Conservation (phyloP, 306 rosid genomes). For the Fragaria nilgerrensis region DNA sequence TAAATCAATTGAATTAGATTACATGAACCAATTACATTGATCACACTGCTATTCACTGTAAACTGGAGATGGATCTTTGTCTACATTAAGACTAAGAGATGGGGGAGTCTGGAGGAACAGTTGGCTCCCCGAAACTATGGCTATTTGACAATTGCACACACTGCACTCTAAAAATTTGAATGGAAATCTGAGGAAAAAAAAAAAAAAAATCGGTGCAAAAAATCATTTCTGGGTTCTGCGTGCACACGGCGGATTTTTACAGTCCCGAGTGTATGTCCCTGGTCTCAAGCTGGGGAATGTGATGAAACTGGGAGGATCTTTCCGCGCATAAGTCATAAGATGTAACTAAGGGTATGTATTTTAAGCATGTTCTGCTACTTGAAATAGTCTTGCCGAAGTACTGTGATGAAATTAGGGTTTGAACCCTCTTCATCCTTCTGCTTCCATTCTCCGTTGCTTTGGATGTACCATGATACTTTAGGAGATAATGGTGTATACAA, state of each 20-base stretch:
- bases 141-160: conserved; percentile 14
- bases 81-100: background rate
- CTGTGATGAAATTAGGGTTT: conserved; percentile 44
- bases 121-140: background rate
- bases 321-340: background rate
- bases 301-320: background rate
- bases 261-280: background rate
- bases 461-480: conserved; percentile 70
- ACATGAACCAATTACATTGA: background rate
- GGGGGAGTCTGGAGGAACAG: background rate
- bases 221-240: background rate
- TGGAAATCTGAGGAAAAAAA: background rate
- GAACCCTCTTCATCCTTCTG: conserved; percentile 59
- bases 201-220: background rate
- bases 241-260: background rate
- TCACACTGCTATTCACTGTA: background rate
- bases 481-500: conserved; percentile 67
- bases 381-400: conserved; percentile 70
- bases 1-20: background rate
- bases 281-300: background rate
- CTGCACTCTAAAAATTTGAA: conserved; percentile 15
- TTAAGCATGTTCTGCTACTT: conserved; percentile 32
- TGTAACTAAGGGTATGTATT: background rate
- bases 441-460: conserved; percentile 62
- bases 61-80: background rate